phyloP scores from a whole-genome alignment of 2,329 filamentous ascomycete species.

The Biscogniauxia sp. region DNA sequence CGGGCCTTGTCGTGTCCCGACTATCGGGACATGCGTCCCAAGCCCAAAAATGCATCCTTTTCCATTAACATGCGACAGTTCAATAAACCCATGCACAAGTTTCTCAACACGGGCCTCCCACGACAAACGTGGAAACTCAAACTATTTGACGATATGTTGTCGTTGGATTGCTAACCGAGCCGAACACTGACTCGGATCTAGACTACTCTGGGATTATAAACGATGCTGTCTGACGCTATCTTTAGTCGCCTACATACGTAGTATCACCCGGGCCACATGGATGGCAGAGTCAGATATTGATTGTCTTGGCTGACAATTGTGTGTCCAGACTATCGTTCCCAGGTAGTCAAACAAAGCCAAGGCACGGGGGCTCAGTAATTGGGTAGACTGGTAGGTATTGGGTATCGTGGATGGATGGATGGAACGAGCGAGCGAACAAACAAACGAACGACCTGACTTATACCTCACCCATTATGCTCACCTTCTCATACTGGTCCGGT shows the following conservation, averaged over 20 bases:
- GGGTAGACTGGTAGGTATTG: no score
- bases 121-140: neutral
- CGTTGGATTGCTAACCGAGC: neutral
- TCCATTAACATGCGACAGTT: conserved; percentile 1
- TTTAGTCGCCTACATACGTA: neutral
- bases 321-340: neutral
- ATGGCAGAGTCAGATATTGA: neutral
- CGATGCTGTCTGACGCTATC: neutral
- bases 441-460: neutral
- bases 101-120: neutral
- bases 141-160: neutral
- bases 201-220: neutral
- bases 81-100: neutral
- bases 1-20: no score
- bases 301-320: neutral
- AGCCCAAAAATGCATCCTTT: conserved; percentile 5
- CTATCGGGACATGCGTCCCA: no score
- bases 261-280: neutral
- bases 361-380: neutral
- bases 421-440: neutral
- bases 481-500: neutral
- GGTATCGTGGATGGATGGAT: no score
- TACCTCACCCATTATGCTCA: neutral
- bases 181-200: no score
- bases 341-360: neutral